Percentiles rank a stretch among this genome's conserved stretches.
phyloP scores from a whole-genome alignment of 108 stramenopile genomes.

The Bacterosira constricta region DNA sequence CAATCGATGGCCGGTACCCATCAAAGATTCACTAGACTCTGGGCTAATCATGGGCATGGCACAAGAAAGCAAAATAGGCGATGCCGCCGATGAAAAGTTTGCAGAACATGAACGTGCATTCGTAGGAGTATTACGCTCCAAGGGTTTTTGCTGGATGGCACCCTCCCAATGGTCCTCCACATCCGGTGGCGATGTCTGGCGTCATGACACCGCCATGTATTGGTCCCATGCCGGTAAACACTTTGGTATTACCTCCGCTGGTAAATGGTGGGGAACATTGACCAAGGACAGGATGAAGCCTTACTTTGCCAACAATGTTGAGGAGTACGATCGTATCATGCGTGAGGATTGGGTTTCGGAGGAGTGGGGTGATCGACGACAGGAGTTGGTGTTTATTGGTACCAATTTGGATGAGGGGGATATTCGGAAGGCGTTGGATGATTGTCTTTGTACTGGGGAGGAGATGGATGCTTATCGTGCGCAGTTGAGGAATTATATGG shows the following conservation, averaged over 20 bases:
- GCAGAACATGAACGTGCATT: conserved; percentile 53
- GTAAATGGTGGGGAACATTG: conserved; percentile 94
- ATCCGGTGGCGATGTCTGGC: conserved; percentile 67
- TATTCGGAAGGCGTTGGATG: conserved; percentile 72
- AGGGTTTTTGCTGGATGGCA: conserved; percentile 98
- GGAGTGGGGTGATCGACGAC: conserved; percentile 91
- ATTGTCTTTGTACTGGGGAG: conserved; percentile 67
- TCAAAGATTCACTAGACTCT: conserved; percentile 78
- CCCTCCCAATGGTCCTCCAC: conserved; percentile 74
- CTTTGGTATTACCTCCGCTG: conserved; percentile 84
- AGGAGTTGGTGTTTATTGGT: conserved; percentile 94
- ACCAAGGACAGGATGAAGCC: conserved; percentile 68
- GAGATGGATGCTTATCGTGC: conserved; percentile 74
- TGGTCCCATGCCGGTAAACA: conserved; percentile 95
- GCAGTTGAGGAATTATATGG: conserved; percentile 53
- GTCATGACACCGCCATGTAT: conserved; percentile 95
- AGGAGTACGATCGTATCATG: conserved; percentile 80
- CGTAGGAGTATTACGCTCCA: conserved; percentile 84
- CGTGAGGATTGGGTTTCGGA: conserved; percentile 84
- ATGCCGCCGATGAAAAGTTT: conserved; percentile 38
- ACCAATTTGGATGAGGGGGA: conserved; percentile 58
- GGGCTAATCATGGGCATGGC: conserved; percentile 29
- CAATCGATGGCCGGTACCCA: conserved; percentile 87
- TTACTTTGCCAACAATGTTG: conserved; percentile 60
- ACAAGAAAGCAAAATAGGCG: conserved; percentile 24